phyloP scores from a whole-genome alignment of 306 rosid genomes.

The Inga laurina region DNA sequence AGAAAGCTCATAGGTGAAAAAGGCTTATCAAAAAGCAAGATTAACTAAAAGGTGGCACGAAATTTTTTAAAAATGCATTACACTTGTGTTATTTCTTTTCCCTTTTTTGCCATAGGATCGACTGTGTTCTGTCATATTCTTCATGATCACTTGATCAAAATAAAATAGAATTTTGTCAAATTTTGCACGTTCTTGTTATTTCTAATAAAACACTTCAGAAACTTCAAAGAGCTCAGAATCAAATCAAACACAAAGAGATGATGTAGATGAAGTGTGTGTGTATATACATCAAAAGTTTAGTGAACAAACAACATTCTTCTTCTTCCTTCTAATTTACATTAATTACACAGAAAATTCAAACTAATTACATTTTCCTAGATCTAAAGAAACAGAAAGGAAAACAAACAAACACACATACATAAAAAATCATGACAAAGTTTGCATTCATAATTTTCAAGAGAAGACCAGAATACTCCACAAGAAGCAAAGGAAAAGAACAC shows the following conservation, averaged over 20 bases:
- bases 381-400: background rate
- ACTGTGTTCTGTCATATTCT: background rate
- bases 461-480: too few species aligned
- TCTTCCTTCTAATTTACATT: background rate
- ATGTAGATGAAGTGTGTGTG: background rate
- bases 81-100: background rate
- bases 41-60: slow-evolving; percentile 8
- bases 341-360: background rate
- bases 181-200: background rate
- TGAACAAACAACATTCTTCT: background rate
- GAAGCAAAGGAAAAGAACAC: too few species aligned
- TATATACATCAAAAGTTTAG: too few species aligned
- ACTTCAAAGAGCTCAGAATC: too few species aligned
- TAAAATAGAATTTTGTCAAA: background rate
- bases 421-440: too few species aligned
- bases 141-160: background rate
- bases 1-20: slow-evolving; percentile 72
- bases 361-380: background rate
- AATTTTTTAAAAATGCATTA: too few species aligned
- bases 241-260: background rate
- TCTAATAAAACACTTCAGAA: background rate
- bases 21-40: slow-evolving; percentile 90
- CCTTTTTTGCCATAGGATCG: background rate
- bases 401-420: background rate
- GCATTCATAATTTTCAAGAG: too few species aligned